Base-by-base conservation (phyloP, 1,284 basidiomycete genomes). In the Somion occarium region DNA sequence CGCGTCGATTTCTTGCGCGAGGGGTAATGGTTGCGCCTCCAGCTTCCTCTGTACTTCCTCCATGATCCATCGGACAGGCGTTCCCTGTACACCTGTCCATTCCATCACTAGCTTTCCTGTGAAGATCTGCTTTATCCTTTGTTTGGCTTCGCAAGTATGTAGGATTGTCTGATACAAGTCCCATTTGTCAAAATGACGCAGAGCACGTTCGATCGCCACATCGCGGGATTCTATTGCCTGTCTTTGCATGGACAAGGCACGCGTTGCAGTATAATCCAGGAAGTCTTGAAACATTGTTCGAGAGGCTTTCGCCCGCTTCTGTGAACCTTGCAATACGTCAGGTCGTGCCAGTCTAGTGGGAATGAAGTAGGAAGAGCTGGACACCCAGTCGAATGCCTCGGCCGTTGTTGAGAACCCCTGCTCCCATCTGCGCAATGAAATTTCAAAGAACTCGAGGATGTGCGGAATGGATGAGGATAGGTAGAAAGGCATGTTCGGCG, bases 251-350 rank as follows among this genome's bases (percentile, higher is more conserved):
- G 24, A 46, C 12, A 51, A 48, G 15, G 30, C 7, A 15, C 30
- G 30, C 15, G 7, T 15, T 15, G 15, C 54, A 44, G 69, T 76
- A 76, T 76, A 83, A 5, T 64, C 59, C 2, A 82, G 67, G 53
- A 87, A 88, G 44, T 76, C 72, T 3, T 66, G 61, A 58, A 82
- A 85, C 81, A 87, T 83, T 38, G 61, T 22, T 66, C 61, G 52
- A 69, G 74, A 43, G 74, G 69, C 58, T 78, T 80, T 44, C 58
- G 43, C 51, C 50, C 59, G 43, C 50, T 50, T 69, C 45, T 71
- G 66, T 1, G 70, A 65, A 61, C 55, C 50, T 68, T 72, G 4
- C 57, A 60, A 12, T 38, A 44, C 44, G 49, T 57, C 54, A 60
- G 53, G 5, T 52, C 55, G 41, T 63, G 58, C 49, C 49, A 62